Conservation (phyloP, 768 basidiomycete genomes). For the Boletus reticulatus region DNA sequence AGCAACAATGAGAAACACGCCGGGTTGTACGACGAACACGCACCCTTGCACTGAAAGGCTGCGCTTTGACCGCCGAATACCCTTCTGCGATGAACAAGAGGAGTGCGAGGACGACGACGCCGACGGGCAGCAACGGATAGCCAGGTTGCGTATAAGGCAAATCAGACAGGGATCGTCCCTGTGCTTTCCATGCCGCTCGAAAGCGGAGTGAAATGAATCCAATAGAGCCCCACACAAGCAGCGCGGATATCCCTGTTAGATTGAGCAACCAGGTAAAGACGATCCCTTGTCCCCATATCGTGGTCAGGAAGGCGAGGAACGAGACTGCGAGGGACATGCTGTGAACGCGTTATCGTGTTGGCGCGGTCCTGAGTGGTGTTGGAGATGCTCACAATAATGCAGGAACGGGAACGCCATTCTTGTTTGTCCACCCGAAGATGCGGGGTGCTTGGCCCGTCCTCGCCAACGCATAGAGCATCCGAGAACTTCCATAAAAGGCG, state of each 20-base stretch:
- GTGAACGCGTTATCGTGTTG: not conserved
- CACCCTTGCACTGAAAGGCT: conserved; percentile 45
- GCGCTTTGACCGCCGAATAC: conserved; percentile 44
- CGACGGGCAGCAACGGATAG: conserved; percentile 50
- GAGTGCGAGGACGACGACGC: conserved; percentile 47
- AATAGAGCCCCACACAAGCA: conserved; percentile 67
- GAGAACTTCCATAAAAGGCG: conserved; percentile 64
- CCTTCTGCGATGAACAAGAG: conserved; percentile 57
- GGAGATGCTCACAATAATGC: conserved; percentile 45
- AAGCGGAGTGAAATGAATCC: conserved; percentile 58
- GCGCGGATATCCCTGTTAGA: conserved; percentile 61
- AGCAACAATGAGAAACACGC: no score
- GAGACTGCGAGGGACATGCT: conserved; percentile 49
- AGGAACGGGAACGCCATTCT: conserved; percentile 60
- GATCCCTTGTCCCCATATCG: conserved; percentile 55
- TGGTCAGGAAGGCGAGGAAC: conserved; percentile 52
- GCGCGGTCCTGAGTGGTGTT: not conserved
- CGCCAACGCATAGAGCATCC: conserved; percentile 61
- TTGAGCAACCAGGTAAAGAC: conserved; percentile 62
- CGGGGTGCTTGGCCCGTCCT: conserved; percentile 62
- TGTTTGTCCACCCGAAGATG: conserved; percentile 63
- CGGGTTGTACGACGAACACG: not conserved
- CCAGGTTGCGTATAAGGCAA: conserved; percentile 58
- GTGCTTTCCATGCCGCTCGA: conserved; percentile 55
- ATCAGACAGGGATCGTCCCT: conserved; percentile 49